Percentiles rank a stretch among this genome's conserved stretches.
phyloP scores from a whole-genome alignment of 352 stramenopile genomes.

The Thraustochytrium sp. region DNA sequence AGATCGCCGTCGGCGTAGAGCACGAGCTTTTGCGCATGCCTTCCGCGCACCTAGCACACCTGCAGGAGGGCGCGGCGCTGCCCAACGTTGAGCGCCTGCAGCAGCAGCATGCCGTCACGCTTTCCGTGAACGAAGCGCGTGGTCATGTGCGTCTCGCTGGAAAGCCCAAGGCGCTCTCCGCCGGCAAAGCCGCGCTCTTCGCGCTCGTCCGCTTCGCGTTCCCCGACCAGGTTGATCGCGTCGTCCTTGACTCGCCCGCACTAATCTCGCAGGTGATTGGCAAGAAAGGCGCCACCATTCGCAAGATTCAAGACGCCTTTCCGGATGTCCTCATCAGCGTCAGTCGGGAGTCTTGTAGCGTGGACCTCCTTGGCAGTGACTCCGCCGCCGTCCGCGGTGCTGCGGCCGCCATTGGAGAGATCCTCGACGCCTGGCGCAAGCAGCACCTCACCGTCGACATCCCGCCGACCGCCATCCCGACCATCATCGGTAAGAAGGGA shows the following conservation, averaged over 20 bases:
- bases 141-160: not conserved
- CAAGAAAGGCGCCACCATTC: slow-evolving; percentile 41
- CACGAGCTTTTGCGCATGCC: not conserved
- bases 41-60: not conserved
- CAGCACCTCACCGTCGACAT: not conserved
- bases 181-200: not conserved
- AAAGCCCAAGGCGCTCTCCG: not conserved
- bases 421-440: not conserved
- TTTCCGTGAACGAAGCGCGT: not conserved
- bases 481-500: slow-evolving; percentile 30
- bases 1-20: not conserved
- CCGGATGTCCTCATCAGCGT: slow-evolving; percentile 1
- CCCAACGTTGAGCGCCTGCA: not conserved
- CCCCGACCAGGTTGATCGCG: not conserved
- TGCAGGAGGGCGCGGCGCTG: not conserved
- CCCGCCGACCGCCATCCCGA: not conserved
- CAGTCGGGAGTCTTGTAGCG: not conserved
- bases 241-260: not conserved
- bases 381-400: not conserved
- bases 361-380: not conserved
- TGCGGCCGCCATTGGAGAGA: not conserved
- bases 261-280: slow-evolving; percentile 17
- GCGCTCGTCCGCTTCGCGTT: not conserved
- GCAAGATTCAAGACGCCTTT: not conserved
- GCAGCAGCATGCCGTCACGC: not conserved